phyloP scores from a whole-genome alignment of 129 eudicot genomes.

The Lactuca sativa region DNA sequence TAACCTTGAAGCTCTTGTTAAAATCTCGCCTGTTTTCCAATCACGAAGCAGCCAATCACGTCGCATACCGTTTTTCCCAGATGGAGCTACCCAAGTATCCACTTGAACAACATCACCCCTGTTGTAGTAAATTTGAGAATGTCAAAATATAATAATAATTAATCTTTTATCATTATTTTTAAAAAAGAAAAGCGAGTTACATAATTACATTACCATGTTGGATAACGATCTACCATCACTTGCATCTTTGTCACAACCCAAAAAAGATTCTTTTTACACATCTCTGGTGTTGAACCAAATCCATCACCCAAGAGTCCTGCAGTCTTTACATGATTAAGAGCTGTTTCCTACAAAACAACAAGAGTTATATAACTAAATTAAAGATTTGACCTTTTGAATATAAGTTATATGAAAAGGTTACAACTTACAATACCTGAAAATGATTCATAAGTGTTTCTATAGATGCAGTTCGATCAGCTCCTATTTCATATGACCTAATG shows the following conservation, averaged over 20 bases:
- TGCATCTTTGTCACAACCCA: conserved; percentile 97
- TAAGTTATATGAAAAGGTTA: background rate
- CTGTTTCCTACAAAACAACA: conserved; percentile 70
- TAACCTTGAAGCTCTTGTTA: conserved; percentile 92
- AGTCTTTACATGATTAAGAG: conserved; percentile 87
- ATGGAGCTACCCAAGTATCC: conserved; percentile 89
- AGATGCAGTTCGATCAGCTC: conserved; percentile 90
- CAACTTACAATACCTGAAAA: conserved; percentile 63
- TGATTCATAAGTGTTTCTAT: conserved; percentile 92
- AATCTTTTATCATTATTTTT: no score
- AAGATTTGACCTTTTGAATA: no score
- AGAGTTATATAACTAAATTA: no score
- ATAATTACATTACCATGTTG: conserved; percentile 62
- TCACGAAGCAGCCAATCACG: conserved; percentile 96
- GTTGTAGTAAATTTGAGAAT: conserved; percentile 18
- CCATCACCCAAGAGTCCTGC: conserved; percentile 85
- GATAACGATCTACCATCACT: conserved; percentile 85
- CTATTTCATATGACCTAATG: conserved; percentile 88
- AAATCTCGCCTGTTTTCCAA: conserved; percentile 64
- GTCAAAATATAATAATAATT: background rate
- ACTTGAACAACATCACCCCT: conserved; percentile 99
- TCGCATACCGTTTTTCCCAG: conserved; percentile 95
- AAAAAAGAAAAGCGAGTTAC: no score
- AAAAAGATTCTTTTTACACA: conserved; percentile 74
- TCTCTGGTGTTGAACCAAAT: conserved; percentile 95